Evolutionary conservation across 2,329 filamentous ascomycete genomes (phyloP).

Genomic region (Davidsoniella virescens): DNA sequence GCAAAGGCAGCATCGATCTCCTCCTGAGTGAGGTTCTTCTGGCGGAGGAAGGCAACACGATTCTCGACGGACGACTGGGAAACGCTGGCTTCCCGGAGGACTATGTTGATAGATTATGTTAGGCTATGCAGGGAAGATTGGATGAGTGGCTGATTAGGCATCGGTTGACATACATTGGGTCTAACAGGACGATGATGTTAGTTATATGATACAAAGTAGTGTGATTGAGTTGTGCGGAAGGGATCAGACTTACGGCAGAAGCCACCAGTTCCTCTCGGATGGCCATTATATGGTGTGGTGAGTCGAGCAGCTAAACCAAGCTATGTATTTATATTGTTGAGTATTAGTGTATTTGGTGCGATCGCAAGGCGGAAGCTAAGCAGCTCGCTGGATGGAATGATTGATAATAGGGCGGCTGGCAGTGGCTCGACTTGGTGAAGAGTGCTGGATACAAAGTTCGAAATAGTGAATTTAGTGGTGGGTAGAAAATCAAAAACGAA

Average conservation of each 20-base stretch:
- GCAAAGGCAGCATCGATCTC: conserved; percentile 77
- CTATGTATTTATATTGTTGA: neutral
- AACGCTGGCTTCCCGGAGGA: conserved; percentile 89
- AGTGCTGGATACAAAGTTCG: too few species aligned
- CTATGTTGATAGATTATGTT: conserved; percentile 27
- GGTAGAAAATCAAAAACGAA: neutral
- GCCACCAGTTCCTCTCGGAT: conserved; percentile 86
- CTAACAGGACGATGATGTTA: conserved; percentile 16
- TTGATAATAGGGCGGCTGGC: too few species aligned
- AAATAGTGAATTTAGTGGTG: too few species aligned
- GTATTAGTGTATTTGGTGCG: neutral
- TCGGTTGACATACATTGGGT: conserved; percentile 26
- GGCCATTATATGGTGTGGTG: conserved; percentile 37
- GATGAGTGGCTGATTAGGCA: neutral
- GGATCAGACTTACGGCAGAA: conserved; percentile 46
- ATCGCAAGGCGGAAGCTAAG: neutral
- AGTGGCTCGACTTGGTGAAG: too few species aligned
- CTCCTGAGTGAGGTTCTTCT: conserved; percentile 93
- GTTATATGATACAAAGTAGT: conserved; percentile 3
- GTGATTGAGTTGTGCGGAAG: conserved; percentile 9
- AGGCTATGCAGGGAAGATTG: conserved; percentile 15
- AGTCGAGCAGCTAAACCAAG: neutral
- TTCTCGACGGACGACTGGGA: conserved; percentile 82
- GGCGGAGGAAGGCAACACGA: conserved; percentile 79
- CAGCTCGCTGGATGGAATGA: neutral